phyloP scores from a whole-genome alignment of 2,329 filamentous ascomycete genomes.

The Ophiostoma sp. region DNA sequence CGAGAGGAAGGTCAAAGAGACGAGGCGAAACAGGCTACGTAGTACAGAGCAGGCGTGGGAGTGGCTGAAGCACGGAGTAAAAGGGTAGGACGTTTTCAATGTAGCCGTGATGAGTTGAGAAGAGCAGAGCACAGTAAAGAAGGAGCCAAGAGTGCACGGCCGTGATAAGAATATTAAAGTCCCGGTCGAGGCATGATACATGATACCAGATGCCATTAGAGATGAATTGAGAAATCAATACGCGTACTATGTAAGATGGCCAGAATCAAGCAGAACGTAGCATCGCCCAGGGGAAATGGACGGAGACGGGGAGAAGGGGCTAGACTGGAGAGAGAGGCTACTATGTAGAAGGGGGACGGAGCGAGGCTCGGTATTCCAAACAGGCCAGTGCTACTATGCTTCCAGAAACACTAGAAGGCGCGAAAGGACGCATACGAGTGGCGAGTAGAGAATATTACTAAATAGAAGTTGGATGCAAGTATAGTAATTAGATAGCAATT shows the following conservation, averaged over 20 bases:
- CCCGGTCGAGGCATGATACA: not conserved
- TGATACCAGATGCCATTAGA: not conserved
- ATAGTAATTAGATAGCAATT: not conserved
- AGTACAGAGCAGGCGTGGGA: too few relatives aligned
- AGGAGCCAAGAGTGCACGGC: not conserved
- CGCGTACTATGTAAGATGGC: not conserved
- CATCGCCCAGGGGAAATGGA: not conserved
- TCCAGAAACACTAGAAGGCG: constrained; percentile 10
- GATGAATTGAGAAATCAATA: constrained; percentile 10
- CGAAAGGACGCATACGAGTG: not conserved
- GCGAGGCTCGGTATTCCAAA: not conserved
- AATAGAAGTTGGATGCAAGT: not conserved
- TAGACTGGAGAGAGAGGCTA: not conserved
- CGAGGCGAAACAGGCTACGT: not conserved
- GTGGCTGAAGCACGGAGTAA: not conserved
- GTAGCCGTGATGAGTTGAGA: not conserved
- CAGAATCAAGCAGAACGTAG: not conserved
- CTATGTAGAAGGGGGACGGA: too few relatives aligned
- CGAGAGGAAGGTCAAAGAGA: not conserved
- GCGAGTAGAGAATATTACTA: not conserved
- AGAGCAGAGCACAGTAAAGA: not conserved
- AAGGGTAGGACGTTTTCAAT: not conserved
- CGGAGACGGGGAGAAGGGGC: not conserved
- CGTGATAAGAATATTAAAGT: not conserved
- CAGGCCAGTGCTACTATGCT: not conserved